These are phyloP conservation scores for Amphibolis antarctica DNA, from an alignment of 106 monocot genomes.

Conservation along the genomic window DNA sequence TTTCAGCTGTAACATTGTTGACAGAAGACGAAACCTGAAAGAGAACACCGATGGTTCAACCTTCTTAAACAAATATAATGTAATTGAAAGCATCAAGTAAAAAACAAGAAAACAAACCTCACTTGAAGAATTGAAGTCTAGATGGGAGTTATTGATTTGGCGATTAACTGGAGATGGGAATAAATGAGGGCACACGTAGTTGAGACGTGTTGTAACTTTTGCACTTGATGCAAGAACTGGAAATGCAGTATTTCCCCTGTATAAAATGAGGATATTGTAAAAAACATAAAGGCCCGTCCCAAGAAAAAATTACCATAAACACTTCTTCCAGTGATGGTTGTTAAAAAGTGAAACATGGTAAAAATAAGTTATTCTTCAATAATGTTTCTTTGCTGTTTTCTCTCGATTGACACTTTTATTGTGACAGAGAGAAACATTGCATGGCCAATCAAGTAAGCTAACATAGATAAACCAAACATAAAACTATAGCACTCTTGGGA, in stretches of 20 bases:
- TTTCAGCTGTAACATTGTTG: conserved; percentile 48
- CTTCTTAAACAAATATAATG: background rate
- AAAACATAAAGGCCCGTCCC: background rate
- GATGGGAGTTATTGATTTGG: conserved; percentile 3
- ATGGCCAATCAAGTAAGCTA: background rate
- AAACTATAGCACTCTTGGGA: no score
- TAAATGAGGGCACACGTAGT: conserved; percentile 77
- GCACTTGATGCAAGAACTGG: conserved; percentile 90
- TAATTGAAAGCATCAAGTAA: background rate
- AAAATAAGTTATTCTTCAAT: no score
- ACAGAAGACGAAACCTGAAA: conserved; percentile 34
- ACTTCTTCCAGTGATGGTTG: no score
- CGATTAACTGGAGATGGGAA: conserved; percentile 52
- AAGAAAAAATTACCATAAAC: no score
- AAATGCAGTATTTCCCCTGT: conserved; percentile 71
- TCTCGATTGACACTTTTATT: no score
- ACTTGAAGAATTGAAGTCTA: conserved; percentile 19
- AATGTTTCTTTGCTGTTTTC: no score
- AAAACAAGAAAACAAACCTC: conserved; percentile 47
- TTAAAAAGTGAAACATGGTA: no score
- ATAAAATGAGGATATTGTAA: background rate
- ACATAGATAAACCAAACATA: background rate
- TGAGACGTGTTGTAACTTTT: conserved; percentile 68
- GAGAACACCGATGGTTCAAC: background rate
- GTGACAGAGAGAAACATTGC: no score